phyloP scores from a whole-genome alignment of 2,329 filamentous ascomycete species.

The Calonectria leucothoes region DNA sequence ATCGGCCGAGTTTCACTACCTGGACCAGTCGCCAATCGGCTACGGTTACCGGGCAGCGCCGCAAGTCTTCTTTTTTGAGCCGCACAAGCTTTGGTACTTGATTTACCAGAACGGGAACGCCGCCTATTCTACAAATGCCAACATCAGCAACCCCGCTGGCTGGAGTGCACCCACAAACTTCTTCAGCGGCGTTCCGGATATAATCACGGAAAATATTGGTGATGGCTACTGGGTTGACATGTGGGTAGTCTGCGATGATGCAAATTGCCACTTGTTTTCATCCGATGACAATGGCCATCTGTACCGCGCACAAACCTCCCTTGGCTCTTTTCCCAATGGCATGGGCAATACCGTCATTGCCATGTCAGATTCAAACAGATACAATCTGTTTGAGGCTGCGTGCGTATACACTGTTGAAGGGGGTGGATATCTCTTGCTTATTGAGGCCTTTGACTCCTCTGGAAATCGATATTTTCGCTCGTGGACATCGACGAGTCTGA shows the following conservation, averaged over 20 bases:
- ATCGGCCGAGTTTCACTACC: constrained; percentile 1
- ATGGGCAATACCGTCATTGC: constrained; percentile 8
- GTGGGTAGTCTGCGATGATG: constrained; percentile 11
- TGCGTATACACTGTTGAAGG: constrained; percentile 3
- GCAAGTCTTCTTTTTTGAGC: constrained; percentile 11
- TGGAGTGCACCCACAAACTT: constrained; percentile 12
- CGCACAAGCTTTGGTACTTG: constrained; percentile 13
- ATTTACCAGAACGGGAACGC: constrained; percentile 15
- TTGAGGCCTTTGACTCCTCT: constrained; percentile 5
- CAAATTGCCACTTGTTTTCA: constrained; percentile 4
- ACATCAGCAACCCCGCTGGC: constrained; percentile 1
- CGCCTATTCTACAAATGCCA: constrained; percentile 11
- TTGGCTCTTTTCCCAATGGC: background rate
- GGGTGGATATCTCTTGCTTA: constrained; percentile 3
- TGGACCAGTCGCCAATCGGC: constrained; percentile 5
- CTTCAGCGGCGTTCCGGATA: background rate
- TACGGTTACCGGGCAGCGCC: constrained; percentile 8
- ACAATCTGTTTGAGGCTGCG: constrained; percentile 5
- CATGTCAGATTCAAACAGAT: constrained; percentile 4
- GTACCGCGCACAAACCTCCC: background rate
- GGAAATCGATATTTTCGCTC: constrained; percentile 13
- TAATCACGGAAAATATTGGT: constrained; percentile 3
- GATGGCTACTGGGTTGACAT: constrained; percentile 14
- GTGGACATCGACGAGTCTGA: background rate
- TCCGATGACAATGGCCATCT: constrained; percentile 15